Base-by-base conservation (phyloP, 2,329 filamentous ascomycete species). In the Aureobasidium namibiae region DNA sequence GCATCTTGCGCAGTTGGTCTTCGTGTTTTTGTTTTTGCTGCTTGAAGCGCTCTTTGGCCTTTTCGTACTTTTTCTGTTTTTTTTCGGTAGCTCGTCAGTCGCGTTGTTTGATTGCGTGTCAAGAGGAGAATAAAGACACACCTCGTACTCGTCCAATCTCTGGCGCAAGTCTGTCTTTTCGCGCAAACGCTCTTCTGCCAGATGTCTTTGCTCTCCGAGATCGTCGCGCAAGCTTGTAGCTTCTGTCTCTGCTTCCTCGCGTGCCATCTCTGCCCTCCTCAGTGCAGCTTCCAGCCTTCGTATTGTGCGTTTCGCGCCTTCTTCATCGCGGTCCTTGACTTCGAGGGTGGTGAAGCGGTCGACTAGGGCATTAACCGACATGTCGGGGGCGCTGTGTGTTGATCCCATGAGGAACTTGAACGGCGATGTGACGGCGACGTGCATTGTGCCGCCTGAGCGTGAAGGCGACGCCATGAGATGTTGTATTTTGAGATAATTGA, bases 331-430 rank as follows among this genome's bases (percentile, higher is more conserved):
- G 66, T 80, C 77, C 67, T 75, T 75, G 60, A 80, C 74, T 60
- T 85, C 81, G 36, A 90, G 77, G 60, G 78, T 82, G 74, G 90
- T 88, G 72, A 90, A 89, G 71, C 88, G 87, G 67, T 82, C 84
- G 63, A 89, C 86, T 67, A 80, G 72, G 41, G 75, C 75, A 24
- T 56, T 39, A 31, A 61, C 59, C 41, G 50, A 42, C 34, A 57
- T 57, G 52, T 61, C 59, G 16, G 59, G 59, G 23, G 59, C 59
- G 52, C 50, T 56, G 24, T 45, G 50, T 18, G 59, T 21, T 21
- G 59, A 52, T 7, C 41, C 29, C 50, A 61, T 46, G 34, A 46
- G 59, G 36, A 56, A 61, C 16, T 38, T 57, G 54, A 57, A 57
- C 10, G 54, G 54, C 14, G 54, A 57, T 46, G 36, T 42, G 31